Base-by-base conservation (phyloP, 352 stramenopile species). In the Phytophthora pseudosyringae region DNA sequence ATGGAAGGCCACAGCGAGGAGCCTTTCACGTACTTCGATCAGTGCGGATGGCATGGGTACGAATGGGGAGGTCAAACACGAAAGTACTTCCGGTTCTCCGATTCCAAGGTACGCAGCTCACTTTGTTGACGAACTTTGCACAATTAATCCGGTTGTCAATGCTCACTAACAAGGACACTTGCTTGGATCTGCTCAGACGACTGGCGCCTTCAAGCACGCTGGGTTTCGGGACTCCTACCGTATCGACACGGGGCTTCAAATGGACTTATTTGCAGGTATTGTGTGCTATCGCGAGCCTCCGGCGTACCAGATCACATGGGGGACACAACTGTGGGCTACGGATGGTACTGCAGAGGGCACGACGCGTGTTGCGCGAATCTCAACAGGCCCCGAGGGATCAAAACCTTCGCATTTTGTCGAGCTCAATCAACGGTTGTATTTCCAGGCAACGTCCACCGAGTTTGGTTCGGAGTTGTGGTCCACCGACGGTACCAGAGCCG, bases 21-120 rank as follows among this genome's bases (percentile, higher is more conserved):
- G 40, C 70, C 70, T 32, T 62, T 81, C 21, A 86, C 81, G 40
- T 98, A 98, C 71, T 95, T 82, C 49, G 71, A 80, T 26, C 72
- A 97, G 57, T 98, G 92, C 59, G 92, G 88, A 18, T 98, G 92
- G 92, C 39, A 70, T 3, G 89, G 77, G 12, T 96, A 86, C 54
- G 53, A 66, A 12, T 98, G 85, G 82, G 83, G 88, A 44, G 78
- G 83, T 32, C 59, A 67, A 29, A 44, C n/a, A 15, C 74, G 92
- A 28, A 68, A 67, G 31, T 80, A 90, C 46, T 97, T 98, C 67
- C 81, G 90, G 29, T 95, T 97, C 45, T 78, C 86, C 3, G 92
- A 98, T 67, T 97, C 89, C 13, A 54, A 52, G 54, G 71, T 87
- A 58, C 2, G 38, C 36, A 3, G 47, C 31, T 21, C 21, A 21